Conservation (phyloP, 768 basidiomycete genomes). For the Amanita pallidorosea region DNA sequence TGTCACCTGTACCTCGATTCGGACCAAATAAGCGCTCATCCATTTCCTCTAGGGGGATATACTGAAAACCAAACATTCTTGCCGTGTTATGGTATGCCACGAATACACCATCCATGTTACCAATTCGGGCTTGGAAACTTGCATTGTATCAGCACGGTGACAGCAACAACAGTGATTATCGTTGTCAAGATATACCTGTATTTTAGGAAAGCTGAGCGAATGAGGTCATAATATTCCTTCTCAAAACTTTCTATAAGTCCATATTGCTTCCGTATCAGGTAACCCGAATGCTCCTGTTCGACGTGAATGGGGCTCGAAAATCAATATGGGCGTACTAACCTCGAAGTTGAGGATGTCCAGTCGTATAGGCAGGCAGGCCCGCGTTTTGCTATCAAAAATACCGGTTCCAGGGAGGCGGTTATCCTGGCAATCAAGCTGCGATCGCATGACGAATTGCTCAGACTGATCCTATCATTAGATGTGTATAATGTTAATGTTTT, state of each 20-base stretch:
- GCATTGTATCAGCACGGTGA: not conserved
- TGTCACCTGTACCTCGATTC: slow-evolving; percentile 44
- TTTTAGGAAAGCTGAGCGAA: slow-evolving; percentile 90
- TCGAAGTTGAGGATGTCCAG: slow-evolving; percentile 78
- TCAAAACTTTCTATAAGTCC: slow-evolving; percentile 79
- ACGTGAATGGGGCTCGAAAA: not conserved
- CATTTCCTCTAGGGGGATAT: slow-evolving; percentile 80
- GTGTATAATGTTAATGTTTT: not conserved
- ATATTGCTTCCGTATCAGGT: slow-evolving; percentile 52
- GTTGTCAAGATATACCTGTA: slow-evolving; percentile 45
- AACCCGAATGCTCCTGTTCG: slow-evolving; percentile 65
- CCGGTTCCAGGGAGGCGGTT: slow-evolving; percentile 76
- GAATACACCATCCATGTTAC: slow-evolving; percentile 92
- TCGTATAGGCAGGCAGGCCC: slow-evolving; percentile 76
- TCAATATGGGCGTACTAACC: slow-evolving; percentile 21
- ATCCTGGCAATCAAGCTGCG: slow-evolving; percentile 87
- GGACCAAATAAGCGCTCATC: slow-evolving; percentile 69
- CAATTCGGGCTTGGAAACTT: slow-evolving; percentile 92
- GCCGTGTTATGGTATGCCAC: slow-evolving; percentile 84
- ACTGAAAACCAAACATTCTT: slow-evolving; percentile 89
- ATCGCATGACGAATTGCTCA: slow-evolving; percentile 75
- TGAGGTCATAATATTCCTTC: slow-evolving; percentile 88
- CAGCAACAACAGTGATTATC: not conserved
- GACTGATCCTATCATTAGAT: slow-evolving; percentile 23
- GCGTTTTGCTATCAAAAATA: slow-evolving; percentile 94